A percentile compares a stretch with the other conserved stretches of the same genome.
Conservation (phyloP, 2,329 filamentous ascomycete species). For the Cercospora citrullina region DNA sequence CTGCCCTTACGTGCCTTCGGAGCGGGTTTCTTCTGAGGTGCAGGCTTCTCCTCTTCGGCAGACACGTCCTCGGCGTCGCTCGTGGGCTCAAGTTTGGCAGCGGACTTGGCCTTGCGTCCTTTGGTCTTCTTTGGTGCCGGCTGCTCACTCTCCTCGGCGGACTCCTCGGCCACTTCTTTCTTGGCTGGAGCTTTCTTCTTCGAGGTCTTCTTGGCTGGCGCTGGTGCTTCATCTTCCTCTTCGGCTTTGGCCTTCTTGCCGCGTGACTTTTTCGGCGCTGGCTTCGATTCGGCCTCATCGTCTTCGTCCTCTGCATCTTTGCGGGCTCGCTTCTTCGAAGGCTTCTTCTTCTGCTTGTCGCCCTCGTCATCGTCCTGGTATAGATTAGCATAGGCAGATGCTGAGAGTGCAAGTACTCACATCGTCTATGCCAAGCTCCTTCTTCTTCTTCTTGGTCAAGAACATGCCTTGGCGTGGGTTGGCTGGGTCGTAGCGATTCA, state of each 20-base stretch:
- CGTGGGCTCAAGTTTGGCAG: constrained; percentile 27
- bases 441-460: constrained; percentile 37
- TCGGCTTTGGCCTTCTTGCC: constrained; percentile 22
- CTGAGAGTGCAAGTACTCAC: not conserved
- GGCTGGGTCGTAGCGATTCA: constrained; percentile 66
- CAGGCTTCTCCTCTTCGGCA: constrained; percentile 36
- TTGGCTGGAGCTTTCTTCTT: constrained; percentile 27
- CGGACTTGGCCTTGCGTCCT: constrained; percentile 35
- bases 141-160: constrained; percentile 23
- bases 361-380: constrained; percentile 23
- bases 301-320: constrained; percentile 33
- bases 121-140: constrained; percentile 30
- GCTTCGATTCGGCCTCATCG: constrained; percentile 25
- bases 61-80: constrained; percentile 21
- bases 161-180: constrained; percentile 20
- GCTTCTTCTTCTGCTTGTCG: constrained; percentile 35
- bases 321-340: constrained; percentile 30
- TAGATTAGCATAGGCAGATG: constrained; percentile 12
- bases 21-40: constrained; percentile 33
- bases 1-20: constrained; percentile 39
- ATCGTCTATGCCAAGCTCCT: constrained; percentile 23
- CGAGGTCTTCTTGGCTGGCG: constrained; percentile 26
- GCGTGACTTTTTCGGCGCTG: constrained; percentile 20
- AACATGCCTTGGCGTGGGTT: constrained; percentile 38
- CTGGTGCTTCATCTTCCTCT: constrained; percentile 24